phyloP scores from a whole-genome alignment of 345 rosid species.

The Populus euphratica region DNA sequence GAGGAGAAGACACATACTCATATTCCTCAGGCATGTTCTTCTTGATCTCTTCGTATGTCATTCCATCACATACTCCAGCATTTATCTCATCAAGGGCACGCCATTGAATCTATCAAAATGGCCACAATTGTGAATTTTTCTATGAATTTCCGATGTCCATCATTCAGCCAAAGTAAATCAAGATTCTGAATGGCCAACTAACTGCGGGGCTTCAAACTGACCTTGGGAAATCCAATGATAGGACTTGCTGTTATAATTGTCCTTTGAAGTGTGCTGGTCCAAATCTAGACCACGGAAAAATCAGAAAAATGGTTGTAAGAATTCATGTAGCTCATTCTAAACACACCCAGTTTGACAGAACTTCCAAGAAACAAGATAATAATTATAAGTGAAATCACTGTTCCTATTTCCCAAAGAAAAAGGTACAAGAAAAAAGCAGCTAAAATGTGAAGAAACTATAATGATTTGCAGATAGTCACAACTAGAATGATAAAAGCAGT shows the following conservation, averaged over 20 bases:
- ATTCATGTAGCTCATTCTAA: constrained; percentile 1
- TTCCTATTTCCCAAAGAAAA: neutral
- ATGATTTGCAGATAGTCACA: neutral
- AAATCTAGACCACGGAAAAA: constrained; percentile 46
- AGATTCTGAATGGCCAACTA: neutral
- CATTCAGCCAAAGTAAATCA: constrained; percentile 2
- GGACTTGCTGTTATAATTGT: constrained; percentile 83
- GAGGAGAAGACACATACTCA: constrained; percentile 52
- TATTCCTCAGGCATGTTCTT: constrained; percentile 95
- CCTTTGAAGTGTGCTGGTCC: constrained; percentile 99
- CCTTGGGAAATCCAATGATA: constrained; percentile 92
- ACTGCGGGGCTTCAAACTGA: constrained; percentile 23
- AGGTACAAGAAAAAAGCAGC: neutral
- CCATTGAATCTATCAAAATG: constrained; percentile 83
- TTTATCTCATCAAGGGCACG: constrained; percentile 98
- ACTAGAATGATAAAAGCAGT: neutral
- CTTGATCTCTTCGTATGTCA: constrained; percentile 94
- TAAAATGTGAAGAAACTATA: neutral
- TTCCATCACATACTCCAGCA: constrained; percentile 98
- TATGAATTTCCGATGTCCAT: neutral
- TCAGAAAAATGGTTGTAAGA: neutral
- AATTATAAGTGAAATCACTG: neutral
- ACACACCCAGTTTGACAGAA: neutral
- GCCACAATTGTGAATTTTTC: neutral
- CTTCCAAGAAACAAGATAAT: neutral